Evolutionary conservation across 2,329 filamentous ascomycete genomes (phyloP).

Genomic region (Exserohilum rostratum): DNA sequence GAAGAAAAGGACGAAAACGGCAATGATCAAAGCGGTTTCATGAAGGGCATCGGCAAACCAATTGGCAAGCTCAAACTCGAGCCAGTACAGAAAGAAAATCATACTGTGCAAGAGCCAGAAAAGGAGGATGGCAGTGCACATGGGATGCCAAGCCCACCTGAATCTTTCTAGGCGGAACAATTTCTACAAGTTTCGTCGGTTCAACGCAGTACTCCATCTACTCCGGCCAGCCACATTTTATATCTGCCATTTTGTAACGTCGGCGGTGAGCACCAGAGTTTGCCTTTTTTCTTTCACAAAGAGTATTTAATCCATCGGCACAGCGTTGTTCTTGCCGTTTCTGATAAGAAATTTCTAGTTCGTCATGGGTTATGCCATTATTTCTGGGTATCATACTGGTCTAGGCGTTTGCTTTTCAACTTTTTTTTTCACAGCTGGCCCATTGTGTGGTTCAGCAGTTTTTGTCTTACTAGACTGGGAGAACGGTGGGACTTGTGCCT

Average conservation of each 20-base stretch:
- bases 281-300: slow-evolving; percentile 10
- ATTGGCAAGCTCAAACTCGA: slow-evolving; percentile 57
- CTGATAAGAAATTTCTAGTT: neutral
- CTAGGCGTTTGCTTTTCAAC: neutral
- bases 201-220: neutral
- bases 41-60: slow-evolving; percentile 60
- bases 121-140: slow-evolving; percentile 70
- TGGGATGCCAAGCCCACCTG: slow-evolving; percentile 82
- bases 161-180: slow-evolving; percentile 59
- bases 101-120: slow-evolving; percentile 66
- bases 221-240: neutral
- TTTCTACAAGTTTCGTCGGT: neutral
- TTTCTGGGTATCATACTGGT: neutral
- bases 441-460: slow-evolving; percentile 3
- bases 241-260: slow-evolving; percentile 8
- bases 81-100: slow-evolving; percentile 63
- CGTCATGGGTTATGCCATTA: neutral
- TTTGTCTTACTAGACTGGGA: slow-evolving; percentile 22
- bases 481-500: slow-evolving; percentile 33
- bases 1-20: slow-evolving; percentile 50
- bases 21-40: slow-evolving; percentile 33
- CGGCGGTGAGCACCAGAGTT: neutral
- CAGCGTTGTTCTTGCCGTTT: slow-evolving; percentile 8
- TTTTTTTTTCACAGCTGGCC: slow-evolving; percentile 1
- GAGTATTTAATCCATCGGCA: slow-evolving; percentile 19